Conservation (phyloP, 352 stramenopile genomes). For the Pythium rishiriense region DNA sequence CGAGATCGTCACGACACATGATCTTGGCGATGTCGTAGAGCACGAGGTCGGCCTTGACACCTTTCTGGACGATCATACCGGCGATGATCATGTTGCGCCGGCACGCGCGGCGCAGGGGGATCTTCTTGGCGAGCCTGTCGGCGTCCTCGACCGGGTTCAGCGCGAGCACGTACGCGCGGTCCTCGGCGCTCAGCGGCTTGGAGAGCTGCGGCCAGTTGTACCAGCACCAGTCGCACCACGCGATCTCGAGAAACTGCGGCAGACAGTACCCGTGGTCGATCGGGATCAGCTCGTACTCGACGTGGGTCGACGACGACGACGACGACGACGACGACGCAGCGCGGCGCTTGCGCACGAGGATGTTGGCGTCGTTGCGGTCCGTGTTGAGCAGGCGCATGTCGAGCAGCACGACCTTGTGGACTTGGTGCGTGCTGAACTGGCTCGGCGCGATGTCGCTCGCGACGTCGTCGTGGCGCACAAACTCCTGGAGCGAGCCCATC, state of each 20-base stretch:
- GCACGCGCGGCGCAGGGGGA: slow-evolving; percentile 70
- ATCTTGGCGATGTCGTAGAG: slow-evolving; percentile 79
- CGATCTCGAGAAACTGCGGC: slow-evolving; percentile 94
- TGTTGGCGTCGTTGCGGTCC: slow-evolving; percentile 97
- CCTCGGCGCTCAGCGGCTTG: slow-evolving; percentile 59
- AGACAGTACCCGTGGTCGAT: slow-evolving; percentile 99
- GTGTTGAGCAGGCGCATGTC: slow-evolving; percentile 98
- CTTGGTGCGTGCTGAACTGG: slow-evolving; percentile 89
- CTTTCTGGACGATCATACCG: slow-evolving; percentile 76
- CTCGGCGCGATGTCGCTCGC: slow-evolving; percentile 93
- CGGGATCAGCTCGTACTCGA: slow-evolving; percentile 94
- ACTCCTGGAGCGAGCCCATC: slow-evolving; percentile 97
- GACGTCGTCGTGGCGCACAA: slow-evolving; percentile 93
- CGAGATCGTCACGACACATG: slow-evolving; percentile 84
- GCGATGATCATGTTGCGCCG: slow-evolving; percentile 83
- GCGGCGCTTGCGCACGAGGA: slow-evolving; percentile 91
- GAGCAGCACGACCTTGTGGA: slow-evolving; percentile 98
- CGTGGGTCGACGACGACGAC: slow-evolving; percentile 31
- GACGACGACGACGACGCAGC: slow-evolving; percentile 13
- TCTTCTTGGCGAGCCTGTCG: slow-evolving; percentile 60
- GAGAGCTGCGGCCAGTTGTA: slow-evolving; percentile 95
- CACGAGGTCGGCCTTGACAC: slow-evolving; percentile 58
- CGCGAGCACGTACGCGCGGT: slow-evolving; percentile 63
- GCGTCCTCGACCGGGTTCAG: slow-evolving; percentile 60
- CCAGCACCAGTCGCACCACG: slow-evolving; percentile 99